Conservation (phyloP, 495 filamentous ascomycete genomes). For the Aspergillus hancockii region DNA sequence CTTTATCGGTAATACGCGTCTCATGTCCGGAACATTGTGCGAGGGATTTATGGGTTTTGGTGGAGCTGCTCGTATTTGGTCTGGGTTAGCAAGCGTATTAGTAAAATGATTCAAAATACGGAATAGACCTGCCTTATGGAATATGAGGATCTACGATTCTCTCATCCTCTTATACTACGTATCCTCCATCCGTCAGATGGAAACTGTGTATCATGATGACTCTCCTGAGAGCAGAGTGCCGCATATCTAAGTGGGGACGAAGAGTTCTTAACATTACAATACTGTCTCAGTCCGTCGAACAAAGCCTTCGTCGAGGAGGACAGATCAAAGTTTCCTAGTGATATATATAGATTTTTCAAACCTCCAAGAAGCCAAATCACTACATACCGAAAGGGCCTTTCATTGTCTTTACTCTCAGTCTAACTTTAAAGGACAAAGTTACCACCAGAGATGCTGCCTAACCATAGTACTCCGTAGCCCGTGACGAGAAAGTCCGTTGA, state of each 20-base stretch:
- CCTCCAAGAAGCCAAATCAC: too few relatives aligned
- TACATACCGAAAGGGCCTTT: too few relatives aligned
- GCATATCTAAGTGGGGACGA: too few relatives aligned
- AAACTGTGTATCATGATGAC: background rate
- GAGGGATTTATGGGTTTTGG: background rate
- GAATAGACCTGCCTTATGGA: background rate
- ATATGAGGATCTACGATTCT: background rate
- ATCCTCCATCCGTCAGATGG: background rate
- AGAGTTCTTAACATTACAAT: too few relatives aligned
- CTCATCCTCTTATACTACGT: background rate
- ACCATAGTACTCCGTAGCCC: background rate
- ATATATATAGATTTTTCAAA: too few relatives aligned
- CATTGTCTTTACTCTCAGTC: too few relatives aligned
- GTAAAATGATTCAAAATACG: background rate
- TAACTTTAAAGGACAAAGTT: too few relatives aligned
- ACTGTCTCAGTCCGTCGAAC: too few relatives aligned
- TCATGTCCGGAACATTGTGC: background rate
- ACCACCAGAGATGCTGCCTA: background rate
- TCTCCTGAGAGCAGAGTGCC: background rate
- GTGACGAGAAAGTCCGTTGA: background rate
- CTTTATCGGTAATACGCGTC: background rate
- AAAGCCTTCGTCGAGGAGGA: too few relatives aligned
- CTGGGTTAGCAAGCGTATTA: background rate
- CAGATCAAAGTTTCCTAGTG: too few relatives aligned
- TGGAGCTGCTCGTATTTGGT: background rate